phyloP scores from a whole-genome alignment of 768 basidiomycete genomes.

The Dictyophora rubrovolvata region DNA sequence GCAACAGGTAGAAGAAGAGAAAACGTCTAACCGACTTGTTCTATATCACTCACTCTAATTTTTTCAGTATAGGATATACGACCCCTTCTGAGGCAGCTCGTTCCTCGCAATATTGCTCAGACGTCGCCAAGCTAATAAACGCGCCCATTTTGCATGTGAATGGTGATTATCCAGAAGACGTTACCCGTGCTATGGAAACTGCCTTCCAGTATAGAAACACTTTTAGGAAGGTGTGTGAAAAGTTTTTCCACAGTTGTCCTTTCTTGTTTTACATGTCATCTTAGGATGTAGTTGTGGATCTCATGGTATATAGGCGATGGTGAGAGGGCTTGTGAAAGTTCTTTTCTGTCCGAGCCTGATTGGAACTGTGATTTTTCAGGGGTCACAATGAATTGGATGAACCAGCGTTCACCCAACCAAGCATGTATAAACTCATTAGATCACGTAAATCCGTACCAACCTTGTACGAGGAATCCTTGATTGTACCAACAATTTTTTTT shows the following conservation, averaged over 20 bases:
- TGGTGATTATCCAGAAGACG: conserved; percentile 79
- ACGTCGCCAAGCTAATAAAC: conserved; percentile 83
- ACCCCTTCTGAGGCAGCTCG: conserved; percentile 78
- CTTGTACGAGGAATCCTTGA: conserved; percentile 70
- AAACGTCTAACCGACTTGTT: conserved; percentile 38
- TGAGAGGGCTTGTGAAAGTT: conserved; percentile 19
- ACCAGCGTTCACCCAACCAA: conserved; percentile 76
- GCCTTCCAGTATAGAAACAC: conserved; percentile 80
- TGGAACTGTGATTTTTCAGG: conserved; percentile 26
- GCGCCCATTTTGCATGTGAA: conserved; percentile 87
- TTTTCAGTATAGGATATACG: conserved; percentile 69
- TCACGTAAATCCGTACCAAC: conserved; percentile 67
- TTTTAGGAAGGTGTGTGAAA: conserved; percentile 64
- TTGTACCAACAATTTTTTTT: conserved; percentile 36
- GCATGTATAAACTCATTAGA: conserved; percentile 86
- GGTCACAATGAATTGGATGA: conserved; percentile 87
- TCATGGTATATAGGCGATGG: conserved; percentile 84
- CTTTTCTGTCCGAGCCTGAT: not conserved
- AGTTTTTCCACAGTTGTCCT: not conserved
- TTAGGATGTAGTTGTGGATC: conserved; percentile 77
- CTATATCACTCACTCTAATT: not conserved
- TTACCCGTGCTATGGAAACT: conserved; percentile 74
- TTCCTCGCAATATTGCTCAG: conserved; percentile 81
- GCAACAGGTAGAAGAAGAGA: conserved; percentile 21
- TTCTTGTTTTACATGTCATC: not conserved